Evolutionary conservation across 331 rosid species (phyloP).

Genomic region (Erythrophleum ivorense): DNA sequence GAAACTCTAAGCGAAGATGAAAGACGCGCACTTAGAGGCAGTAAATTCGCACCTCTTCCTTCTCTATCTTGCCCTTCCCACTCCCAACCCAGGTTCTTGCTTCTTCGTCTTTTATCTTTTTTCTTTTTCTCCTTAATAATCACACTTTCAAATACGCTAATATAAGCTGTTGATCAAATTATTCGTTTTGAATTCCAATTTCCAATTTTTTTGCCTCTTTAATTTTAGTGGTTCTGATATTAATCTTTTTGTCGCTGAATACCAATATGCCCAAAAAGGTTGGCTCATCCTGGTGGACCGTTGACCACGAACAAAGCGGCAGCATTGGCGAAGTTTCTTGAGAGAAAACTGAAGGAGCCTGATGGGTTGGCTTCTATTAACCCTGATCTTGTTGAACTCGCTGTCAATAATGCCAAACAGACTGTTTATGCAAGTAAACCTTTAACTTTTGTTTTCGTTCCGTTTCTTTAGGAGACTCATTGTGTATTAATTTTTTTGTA

Average conservation of each 20-base stretch:
- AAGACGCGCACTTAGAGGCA: slow-evolving; percentile 81
- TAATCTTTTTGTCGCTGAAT: neutral
- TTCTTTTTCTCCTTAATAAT: neutral
- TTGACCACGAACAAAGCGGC: slow-evolving; percentile 91
- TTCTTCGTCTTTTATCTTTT: neutral
- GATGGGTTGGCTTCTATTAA: slow-evolving; percentile 70
- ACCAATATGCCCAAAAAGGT: slow-evolving; percentile 40
- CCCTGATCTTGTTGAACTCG: slow-evolving; percentile 72
- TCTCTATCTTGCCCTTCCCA: slow-evolving; percentile 51
- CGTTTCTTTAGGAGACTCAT: neutral
- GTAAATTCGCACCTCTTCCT: slow-evolving; percentile 96
- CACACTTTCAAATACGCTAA: neutral
- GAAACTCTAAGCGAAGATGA: slow-evolving; percentile 80
- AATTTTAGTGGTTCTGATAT: slow-evolving; percentile 35
- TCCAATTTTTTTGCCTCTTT: neutral
- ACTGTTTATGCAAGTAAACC: slow-evolving; percentile 59
- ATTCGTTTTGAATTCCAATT: slow-evolving; percentile 26
- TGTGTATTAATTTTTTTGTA: neutral
- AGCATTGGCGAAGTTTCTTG: slow-evolving; percentile 87
- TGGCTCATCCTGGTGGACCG: slow-evolving; percentile 98
- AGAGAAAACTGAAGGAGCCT: slow-evolving; percentile 79
- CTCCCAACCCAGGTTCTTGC: slow-evolving; percentile 65
- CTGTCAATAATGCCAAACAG: slow-evolving; percentile 77
- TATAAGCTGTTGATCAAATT: neutral
- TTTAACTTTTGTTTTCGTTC: neutral